Evolutionary conservation across 2,329 filamentous ascomycete genomes (phyloP), one percentile per base, ranked within the genome.

Genomic region (Diaporthe ilicicola): DNA sequence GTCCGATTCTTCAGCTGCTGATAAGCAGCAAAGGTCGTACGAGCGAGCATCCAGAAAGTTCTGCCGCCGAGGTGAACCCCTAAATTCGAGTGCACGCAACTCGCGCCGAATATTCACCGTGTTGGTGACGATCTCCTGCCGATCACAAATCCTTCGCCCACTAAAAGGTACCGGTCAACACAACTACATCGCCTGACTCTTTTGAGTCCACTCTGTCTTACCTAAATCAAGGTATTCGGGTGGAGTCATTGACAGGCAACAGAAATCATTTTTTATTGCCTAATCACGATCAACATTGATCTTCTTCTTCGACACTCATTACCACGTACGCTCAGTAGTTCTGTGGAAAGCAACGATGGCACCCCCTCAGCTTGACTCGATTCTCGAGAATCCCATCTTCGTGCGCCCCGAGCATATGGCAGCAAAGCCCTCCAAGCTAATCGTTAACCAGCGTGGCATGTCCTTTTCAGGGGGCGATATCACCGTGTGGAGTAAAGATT

Each of bases 121-220:
- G 53, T 24, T 56, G n/a, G 32, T 39, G 24, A 39, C 22, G 32
- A 39, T 56, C 53, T 56, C 13, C 32, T 56, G 53, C 32, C 32
- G 53, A 56, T 56, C 53, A 56, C 32, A 17, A 17, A 56, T 39
- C 53, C 53, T 56, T 39, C 12, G n/a, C 53, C 53, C 53, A 56
- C 53, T 56, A 17, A 56, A 56, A 24, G 32, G n/a, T n/a, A n/a
- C n/a, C n/a, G 51, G n/a, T 34, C 51, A 34, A 27, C 17, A 22
- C 10, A n/a, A 34, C 51, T n/a, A n/a, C 10, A 12, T 3, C 29
- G 51, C 19, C 24, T 54, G 27, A 15, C 19, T 54, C 4, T 12
- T 54, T 54, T 34, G 29, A 34, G 51, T 34, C 29, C 29, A 13
- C 19, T 34, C 29, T 10, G 17, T 54, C 19, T 12, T n/a, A 54